Evolutionary conservation across 1,139 yeast species (phyloP), one percentile per base, ranked within the genome.

Genomic region (Debaryomyces robertsiae): DNA sequence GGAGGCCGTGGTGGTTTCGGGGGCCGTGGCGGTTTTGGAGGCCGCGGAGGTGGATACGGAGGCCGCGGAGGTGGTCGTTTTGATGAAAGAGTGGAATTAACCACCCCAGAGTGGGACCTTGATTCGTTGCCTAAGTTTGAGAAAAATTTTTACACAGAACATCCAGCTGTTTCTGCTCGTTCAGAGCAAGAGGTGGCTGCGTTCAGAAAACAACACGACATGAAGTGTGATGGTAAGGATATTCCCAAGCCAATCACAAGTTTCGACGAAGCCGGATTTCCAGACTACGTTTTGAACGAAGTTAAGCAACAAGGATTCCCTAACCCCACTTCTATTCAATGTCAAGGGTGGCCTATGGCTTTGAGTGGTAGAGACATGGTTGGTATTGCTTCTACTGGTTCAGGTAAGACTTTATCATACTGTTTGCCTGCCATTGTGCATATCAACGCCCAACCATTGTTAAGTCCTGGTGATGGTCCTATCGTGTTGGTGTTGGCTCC

Each of bases 291-390:
- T 32, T 77, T 93, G 62, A 75, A 72, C 51, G 97, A 93, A 73
- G 90, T 93, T 55, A 81, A 86, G 71, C 83, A 84, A 46, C 93
- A 88, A 69, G 98, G 98, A 46, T 93, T 93, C 74, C 94, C 85
- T 45, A 81, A 75, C 50, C 98, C 98, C 56, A 93, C 98, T 44
- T 89, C 89, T 51, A 93, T 93, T 63, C 98, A 93, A 74, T 88
- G 96, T 67, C 98, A 94, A 75, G 98, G 98, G 73, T 93, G 98
- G 98, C 98, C 98, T 48, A 93, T 93, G 98, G 98, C 98, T 61
- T 77, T 91, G 49, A 83, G 93, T 58, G 98, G 98, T 75, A 86
- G 98, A 73, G 98, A 93, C 67, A 88, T 93, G 91, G 85, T 93
- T 68, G 98, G 98, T 77, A 86, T 93, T 65, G 98, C 98, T 45